Percentiles rank a stretch among this genome's conserved stretches.
phyloP scores from a whole-genome alignment of 352 stramenopile species.

The Achlya hypogyna region DNA sequence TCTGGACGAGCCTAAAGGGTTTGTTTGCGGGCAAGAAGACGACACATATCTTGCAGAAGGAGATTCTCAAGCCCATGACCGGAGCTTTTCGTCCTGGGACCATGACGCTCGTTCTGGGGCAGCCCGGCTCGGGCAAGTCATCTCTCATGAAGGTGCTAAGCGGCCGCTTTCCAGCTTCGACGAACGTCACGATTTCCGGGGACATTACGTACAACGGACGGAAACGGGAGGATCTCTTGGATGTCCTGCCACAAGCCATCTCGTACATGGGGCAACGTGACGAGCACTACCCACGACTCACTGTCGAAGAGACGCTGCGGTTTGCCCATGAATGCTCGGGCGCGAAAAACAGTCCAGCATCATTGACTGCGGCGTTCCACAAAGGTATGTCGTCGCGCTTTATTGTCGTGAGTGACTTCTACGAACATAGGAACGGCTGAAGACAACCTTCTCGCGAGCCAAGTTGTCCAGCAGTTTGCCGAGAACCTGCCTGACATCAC shows the following conservation, averaged over 20 bases:
- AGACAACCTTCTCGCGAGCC: slow-evolving; percentile 1
- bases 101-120: slow-evolving; percentile 43
- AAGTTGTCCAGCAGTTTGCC: neutral
- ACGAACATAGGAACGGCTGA: neutral
- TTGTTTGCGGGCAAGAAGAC: slow-evolving; percentile 26
- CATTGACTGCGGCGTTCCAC: neutral
- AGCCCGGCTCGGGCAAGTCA: slow-evolving; percentile 44
- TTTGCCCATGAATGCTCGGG: slow-evolving; percentile 32
- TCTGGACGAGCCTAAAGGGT: slow-evolving; percentile 29
- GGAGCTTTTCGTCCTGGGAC: slow-evolving; percentile 28
- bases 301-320: slow-evolving; percentile 43
- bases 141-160: slow-evolving; percentile 49
- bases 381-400: neutral
- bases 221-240: neutral
- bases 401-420: neutral
- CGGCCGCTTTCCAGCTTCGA: slow-evolving; percentile 40
- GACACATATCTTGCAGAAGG: slow-evolving; percentile 28
- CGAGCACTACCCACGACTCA: slow-evolving; percentile 39
- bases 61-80: slow-evolving; percentile 38
- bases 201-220: slow-evolving; percentile 18
- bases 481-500: slow-evolving; percentile 21
- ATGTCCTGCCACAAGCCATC: slow-evolving; percentile 31
- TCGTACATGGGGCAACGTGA: slow-evolving; percentile 40
- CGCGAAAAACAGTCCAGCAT: neutral
- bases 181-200: slow-evolving; percentile 28